Base-by-base conservation (phyloP, 495 filamentous ascomycete species). In the Daldinia concentrica region DNA sequence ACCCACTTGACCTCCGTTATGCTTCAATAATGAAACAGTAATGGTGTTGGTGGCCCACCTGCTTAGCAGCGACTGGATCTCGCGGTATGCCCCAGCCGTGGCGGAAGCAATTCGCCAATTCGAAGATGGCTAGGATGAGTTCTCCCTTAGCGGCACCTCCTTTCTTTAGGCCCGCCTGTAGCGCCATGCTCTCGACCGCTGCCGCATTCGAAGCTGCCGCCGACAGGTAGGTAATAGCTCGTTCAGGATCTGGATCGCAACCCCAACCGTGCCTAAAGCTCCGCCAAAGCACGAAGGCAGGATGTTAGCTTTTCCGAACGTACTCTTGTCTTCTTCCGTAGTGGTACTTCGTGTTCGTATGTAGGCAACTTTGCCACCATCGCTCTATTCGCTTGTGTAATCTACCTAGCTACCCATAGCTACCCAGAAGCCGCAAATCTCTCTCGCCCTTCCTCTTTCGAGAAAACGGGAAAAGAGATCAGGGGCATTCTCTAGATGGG, bases 101-200 rank as follows among this genome's bases (percentile, higher is more conserved):
- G 45, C 96, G 91, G 83, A 97, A 98, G 77, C 92, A 97, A 81
- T 98, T 98, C 30, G 92, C 95, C 76, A 93, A 77, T 79, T 99
- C 95, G 78, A 94, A 98, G 62, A 99, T 97, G 14, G 95, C 95
- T 32, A 98, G 90, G n/a, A 97, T 91, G 58, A 99, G 88, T 81
- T 99, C 96, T 45, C 95, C 95, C 81, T 99, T 99, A 37, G 95
- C 95, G 34, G 91, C 88, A 59, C 96, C 95, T 48, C 95, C 95
- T 79, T 95, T 96, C 82, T 94, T 95, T 79, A 94, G 86, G 5
- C 95, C 94, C 15, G 94, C 90, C 64, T 88, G 81, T 24, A 98
- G 87, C 9, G 95, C 95, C 64, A 91, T 84, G 12, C 90, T 85
- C 80, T 99, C 96, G 58, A 98, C 86, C 26, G 87, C 86, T 24